Conservation (phyloP, 306 rosid genomes). For the Malus sieversii region DNA sequence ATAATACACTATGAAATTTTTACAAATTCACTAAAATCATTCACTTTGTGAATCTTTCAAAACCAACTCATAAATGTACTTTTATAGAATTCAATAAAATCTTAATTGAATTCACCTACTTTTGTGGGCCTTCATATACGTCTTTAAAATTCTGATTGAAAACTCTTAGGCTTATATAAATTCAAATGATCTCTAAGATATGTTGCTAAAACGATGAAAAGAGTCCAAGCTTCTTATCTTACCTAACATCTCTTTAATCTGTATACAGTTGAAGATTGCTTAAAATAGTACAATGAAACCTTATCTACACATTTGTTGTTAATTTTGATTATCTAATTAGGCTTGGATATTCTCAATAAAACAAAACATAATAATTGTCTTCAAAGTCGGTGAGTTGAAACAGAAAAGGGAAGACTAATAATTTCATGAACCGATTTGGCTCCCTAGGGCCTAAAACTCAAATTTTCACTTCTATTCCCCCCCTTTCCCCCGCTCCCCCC, state of each 20-base stretch:
- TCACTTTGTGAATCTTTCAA: too few species aligned
- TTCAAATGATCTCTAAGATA: not conserved
- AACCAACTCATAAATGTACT: too few species aligned
- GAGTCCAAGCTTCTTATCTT: not conserved
- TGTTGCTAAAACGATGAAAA: not conserved
- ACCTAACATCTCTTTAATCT: not conserved
- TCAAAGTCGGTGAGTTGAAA: not conserved
- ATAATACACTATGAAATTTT: too few species aligned
- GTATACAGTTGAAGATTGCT: not conserved
- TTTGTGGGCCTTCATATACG: too few species aligned
- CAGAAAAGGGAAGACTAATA: not conserved
- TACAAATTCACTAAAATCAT: too few species aligned
- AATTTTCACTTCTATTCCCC: too few species aligned
- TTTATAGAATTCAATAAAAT: too few species aligned
- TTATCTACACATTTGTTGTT: not conserved
- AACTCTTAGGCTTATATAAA: not conserved
- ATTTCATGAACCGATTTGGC: not conserved
- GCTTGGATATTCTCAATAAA: not conserved
- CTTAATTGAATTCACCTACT: too few species aligned
- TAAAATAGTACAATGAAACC: not conserved
- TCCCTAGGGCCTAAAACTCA: not conserved
- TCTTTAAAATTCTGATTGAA: too few species aligned
- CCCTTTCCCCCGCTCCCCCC: too few species aligned
- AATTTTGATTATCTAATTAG: not conserved
- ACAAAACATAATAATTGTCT: not conserved